phyloP scores from a whole-genome alignment of 116 monocot genomes.

The Papilionanthe hybrid region DNA sequence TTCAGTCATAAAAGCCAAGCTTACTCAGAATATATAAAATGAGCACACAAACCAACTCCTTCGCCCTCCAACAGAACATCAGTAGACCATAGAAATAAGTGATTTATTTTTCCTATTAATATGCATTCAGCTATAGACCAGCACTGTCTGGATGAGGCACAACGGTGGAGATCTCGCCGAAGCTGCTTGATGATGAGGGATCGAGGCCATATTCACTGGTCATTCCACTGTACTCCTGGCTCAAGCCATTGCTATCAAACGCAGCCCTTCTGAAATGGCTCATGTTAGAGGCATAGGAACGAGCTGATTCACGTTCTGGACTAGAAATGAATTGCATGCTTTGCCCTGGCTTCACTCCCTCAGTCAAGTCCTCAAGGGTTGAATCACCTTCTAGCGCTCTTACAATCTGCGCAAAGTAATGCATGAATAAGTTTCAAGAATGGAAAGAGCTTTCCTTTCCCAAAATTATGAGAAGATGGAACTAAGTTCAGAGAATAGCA shows the following conservation, averaged over 20 bases:
- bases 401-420: conserved; percentile 23
- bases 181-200: conserved; percentile 25
- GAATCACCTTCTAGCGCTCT: conserved; percentile 54
- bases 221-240: conserved; percentile 27
- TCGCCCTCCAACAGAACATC: too few relatives aligned
- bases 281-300: conserved; percentile 38
- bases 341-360: conserved; percentile 49
- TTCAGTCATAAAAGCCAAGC: too few relatives aligned
- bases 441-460: too few relatives aligned
- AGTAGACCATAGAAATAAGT: too few relatives aligned
- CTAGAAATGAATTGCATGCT: conserved; percentile 44
- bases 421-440: neutral
- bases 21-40: too few relatives aligned
- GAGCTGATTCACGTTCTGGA: conserved; percentile 25
- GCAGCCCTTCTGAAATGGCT: conserved; percentile 21
- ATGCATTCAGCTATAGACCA: too few relatives aligned
- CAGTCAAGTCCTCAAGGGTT: conserved; percentile 51
- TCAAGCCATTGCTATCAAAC: conserved; percentile 26
- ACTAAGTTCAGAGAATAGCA: too few relatives aligned
- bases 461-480: too few relatives aligned
- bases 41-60: too few relatives aligned
- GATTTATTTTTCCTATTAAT: too few relatives aligned
- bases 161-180: neutral
- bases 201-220: conserved; percentile 13
- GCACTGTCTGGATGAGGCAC: too few relatives aligned